Evolutionary conservation across 441 rosid species (phyloP), one percentile per base, ranked within the genome.

Genomic region (Capsella rubella): DNA sequence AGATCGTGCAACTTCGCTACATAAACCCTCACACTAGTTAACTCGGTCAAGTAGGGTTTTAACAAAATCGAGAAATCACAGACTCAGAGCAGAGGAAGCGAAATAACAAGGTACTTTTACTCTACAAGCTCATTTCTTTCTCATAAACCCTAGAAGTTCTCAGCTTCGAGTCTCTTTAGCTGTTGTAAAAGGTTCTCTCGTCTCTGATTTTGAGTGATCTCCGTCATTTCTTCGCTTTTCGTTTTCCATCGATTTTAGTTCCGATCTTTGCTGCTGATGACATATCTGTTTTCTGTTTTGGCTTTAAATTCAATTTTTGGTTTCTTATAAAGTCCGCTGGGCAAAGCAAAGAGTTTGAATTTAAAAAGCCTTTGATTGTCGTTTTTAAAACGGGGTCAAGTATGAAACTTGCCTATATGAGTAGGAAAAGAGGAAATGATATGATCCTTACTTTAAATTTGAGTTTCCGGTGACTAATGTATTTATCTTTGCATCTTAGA

Each of bases 11-110:
- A 25, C 21, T 13, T 45, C 4, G 40, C 76, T 74, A 57, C 79
- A 69, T 79, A 79, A 79, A 69, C 79, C 79, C 69, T 53, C 59
- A 21, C 18, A 21, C 25, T 21, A 21, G 25, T 31, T 31, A 0
- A n/a, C 5, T 69, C 16, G 68, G 63, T 10, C 56, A 54, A 74
- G 67, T 78, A 69, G 76, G 82, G 75, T 79, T 74, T 29, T 63
- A 45, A 45, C 63, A 57, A 11, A 55, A 68, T 51, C 72, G 11
- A 29, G 67, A 27, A 63, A 52, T 50, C 64, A 25, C 15, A 32
- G 25, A 21, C 64, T 15, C 15, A 32, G 25, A 21, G 25, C 35
- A 25, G 70, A 68, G 75, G 51, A 67, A 67, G 69, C 72, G 1
- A 61, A 75, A 59, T 45, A 6, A 1, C 37, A 52, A 78, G 79